Base-by-base conservation (phyloP, 352 stramenopile genomes). In the Pythium sp. region DNA sequence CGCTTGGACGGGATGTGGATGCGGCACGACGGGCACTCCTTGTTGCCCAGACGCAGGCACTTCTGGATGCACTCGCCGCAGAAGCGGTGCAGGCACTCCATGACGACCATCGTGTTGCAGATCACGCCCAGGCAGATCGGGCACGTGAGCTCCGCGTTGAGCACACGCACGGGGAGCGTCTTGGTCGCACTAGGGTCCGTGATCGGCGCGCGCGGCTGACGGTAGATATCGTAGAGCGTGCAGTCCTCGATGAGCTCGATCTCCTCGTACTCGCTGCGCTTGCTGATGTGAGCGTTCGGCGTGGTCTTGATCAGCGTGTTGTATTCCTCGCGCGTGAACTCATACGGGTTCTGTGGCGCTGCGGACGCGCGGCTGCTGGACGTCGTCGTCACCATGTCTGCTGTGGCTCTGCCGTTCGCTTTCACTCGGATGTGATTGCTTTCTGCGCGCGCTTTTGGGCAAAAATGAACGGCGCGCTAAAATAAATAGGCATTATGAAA, bases 11-110 rank as follows among this genome's bases (percentile, higher is more conserved):
- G 90, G 61, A 97, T 97, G 67, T 96, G 88, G 47, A 97, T 93
- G 58, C 92, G 89, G 59, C 92, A 98, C 20, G 80, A 90, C 0
- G 92, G 92, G 58, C 92, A 98, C 72, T 97, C 89, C 49, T 91
- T 91, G 68, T 92, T 95, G 70, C 79, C 89, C 1, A 90, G 73
- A 18, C 89, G 85, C 53, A 98, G 78, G 71, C 88, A 92, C 32
- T 89, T 91, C 60, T 95, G 80, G 67, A 98, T 97, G 75, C 92
- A 98, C 34, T 95, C 82, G 64, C 86, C 76, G 62, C 92, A 98
- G 71, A 98, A 98, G 47, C 92, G 85, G 71, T 98, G 92, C 56
- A 98, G 77, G 72, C 92, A 98, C 69, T 96, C 86, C 79, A 96
- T 97, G 14, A 98, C 91, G 20, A 96, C 90, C 57, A 84, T 83